A percentile compares a stretch with the other conserved stretches of the same genome.
phyloP scores from a whole-genome alignment of 345 rosid species.

The Salix viminalis region DNA sequence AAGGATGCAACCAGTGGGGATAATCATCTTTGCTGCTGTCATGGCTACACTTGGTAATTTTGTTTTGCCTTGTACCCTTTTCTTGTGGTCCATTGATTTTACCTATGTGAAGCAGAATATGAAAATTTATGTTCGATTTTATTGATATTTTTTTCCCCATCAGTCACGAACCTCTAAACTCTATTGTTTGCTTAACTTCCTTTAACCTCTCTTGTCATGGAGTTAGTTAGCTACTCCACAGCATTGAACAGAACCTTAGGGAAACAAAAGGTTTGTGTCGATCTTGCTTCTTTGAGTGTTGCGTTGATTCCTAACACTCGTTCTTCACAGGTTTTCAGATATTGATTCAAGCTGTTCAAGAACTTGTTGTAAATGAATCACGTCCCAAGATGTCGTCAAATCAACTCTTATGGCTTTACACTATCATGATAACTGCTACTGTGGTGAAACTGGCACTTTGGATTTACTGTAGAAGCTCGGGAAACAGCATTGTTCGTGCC shows the following conservation, averaged over 20 bases:
- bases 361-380: slow-evolving; percentile 42
- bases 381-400: slow-evolving; percentile 42
- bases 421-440: slow-evolving; percentile 81
- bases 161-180: background rate
- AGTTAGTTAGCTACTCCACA: background rate
- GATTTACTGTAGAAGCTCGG: slow-evolving; percentile 78
- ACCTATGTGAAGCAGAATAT: background rate
- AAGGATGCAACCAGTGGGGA: slow-evolving; percentile 93
- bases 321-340: slow-evolving; percentile 69
- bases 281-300: background rate
- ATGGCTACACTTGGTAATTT: slow-evolving; percentile 92
- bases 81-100: slow-evolving; percentile 1
- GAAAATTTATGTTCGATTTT: background rate
- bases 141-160: background rate
- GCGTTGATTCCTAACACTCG: background rate
- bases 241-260: background rate
- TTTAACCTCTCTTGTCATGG: background rate
- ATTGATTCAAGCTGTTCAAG: slow-evolving; percentile 63
- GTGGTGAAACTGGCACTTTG: slow-evolving; percentile 71
- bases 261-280: background rate
- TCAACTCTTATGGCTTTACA: slow-evolving; percentile 62
- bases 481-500: slow-evolving; percentile 80
- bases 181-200: background rate
- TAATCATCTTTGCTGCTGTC: slow-evolving; percentile 81
- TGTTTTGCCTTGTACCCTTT: background rate